A percentile compares a stretch with the other conserved stretches of the same genome.
These are phyloP conservation scores for Gigaspora rosea DNA, from an alignment of 192 early-diverging fungal species.

Conservation along the genomic window DNA sequence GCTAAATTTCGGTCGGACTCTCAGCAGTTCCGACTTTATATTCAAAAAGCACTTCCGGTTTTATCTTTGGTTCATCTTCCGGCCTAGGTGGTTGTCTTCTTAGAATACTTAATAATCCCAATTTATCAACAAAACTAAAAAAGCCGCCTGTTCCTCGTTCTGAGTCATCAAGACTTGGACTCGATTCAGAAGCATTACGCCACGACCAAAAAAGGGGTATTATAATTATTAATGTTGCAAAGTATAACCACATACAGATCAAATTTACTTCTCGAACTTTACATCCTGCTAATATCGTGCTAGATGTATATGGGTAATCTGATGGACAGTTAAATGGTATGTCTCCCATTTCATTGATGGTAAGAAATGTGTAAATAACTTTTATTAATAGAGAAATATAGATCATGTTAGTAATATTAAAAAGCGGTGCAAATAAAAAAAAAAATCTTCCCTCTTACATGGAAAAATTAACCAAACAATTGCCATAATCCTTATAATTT, in stretches of 20 bases:
- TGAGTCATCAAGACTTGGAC: too few relatives aligned
- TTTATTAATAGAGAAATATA: background rate
- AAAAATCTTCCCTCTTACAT: background rate
- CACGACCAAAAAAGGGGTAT: background rate
- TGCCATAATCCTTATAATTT: background rate
- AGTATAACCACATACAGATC: background rate
- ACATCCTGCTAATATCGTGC: background rate
- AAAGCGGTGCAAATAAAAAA: background rate
- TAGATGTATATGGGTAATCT: background rate
- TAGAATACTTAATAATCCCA: too few relatives aligned
- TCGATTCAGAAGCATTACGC: too few relatives aligned
- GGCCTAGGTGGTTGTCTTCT: too few relatives aligned
- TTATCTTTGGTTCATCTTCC: too few relatives aligned
- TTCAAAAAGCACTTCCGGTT: too few relatives aligned
- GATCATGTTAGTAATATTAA: background rate
- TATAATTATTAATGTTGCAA: background rate
- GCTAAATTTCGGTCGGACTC: too few relatives aligned
- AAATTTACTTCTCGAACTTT: background rate
- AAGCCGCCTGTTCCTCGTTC: too few relatives aligned
- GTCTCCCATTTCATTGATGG: background rate
- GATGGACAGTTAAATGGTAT: constrained; percentile 8
- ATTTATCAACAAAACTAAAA: too few relatives aligned
- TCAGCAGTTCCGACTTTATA: too few relatives aligned
- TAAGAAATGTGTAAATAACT: background rate
- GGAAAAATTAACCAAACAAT: background rate